phyloP scores from a whole-genome alignment of 306 rosid genomes.

The Cicer arietinum region DNA sequence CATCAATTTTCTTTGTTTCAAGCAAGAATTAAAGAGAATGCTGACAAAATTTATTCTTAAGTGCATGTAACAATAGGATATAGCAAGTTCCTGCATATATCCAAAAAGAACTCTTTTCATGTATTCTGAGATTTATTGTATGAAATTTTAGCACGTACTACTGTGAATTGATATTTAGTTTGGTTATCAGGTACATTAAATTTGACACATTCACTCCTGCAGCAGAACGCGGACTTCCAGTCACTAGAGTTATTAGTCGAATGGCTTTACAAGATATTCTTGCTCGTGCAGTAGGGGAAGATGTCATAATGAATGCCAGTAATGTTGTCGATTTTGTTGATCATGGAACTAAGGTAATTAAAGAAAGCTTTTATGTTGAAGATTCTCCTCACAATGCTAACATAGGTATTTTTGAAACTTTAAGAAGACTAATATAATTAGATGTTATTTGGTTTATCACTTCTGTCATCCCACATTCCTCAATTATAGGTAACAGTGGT shows the following conservation, averaged over 20 bases:
- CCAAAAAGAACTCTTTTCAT: not conserved
- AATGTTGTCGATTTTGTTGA: constrained; percentile 82
- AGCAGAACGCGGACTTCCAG: constrained; percentile 92
- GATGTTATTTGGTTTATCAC: constrained; percentile 28
- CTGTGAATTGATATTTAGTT: constrained; percentile 49
- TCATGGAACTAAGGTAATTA: constrained; percentile 74
- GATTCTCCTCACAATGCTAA: constrained; percentile 22
- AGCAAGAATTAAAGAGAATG: not conserved
- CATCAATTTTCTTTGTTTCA: not conserved
- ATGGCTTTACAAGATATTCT: constrained; percentile 90
- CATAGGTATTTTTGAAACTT: constrained; percentile 26
- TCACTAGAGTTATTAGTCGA: constrained; percentile 93
- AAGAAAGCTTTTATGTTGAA: constrained; percentile 37
- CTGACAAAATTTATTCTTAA: not conserved
- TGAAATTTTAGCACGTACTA: constrained; percentile 33
- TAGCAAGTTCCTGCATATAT: constrained; percentile 2
- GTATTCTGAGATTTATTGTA: constrained; percentile 13
- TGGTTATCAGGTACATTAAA: constrained; percentile 89
- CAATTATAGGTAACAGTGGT: constrained; percentile 72
- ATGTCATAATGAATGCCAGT: constrained; percentile 68
- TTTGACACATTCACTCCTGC: constrained; percentile 99
- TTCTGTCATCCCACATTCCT: constrained; percentile 37
- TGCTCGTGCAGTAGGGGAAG: constrained; percentile 84
- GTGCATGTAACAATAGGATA: constrained; percentile 24
- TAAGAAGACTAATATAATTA: constrained; percentile 17